Evolutionary conservation across 1,139 yeast species (phyloP), one percentile per base, ranked within the genome.

Genomic region (Magnusiomyces ingens): DNA sequence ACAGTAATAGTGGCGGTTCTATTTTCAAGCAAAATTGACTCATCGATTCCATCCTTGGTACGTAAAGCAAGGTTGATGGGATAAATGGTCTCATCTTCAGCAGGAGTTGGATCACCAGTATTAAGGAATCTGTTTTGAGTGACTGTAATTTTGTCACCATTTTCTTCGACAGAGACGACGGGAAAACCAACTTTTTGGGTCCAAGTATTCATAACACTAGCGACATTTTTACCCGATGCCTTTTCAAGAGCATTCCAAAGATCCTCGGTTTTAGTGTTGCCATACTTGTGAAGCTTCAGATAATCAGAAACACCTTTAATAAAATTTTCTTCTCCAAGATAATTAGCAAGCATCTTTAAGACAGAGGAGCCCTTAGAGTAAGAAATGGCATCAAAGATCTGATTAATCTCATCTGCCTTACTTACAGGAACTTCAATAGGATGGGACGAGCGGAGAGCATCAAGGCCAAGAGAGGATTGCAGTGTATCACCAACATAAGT

Each of bases 401-500:
- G 95, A 67, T 86, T 86, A 63, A 88, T 85, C 67, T 88, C 94
- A 60, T 84, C 84, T 18, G 94, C 93, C 62, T 82, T 80, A 64
- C 77, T 76, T 26, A 88, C 93, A 17, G 94, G 93, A 13, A 87
- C 95, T 67, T 87, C 91, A 57, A 88, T 84, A 18, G 95, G 95
- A 69, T 88, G 96, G 40, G 94, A 84, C 29, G 85, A 80, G 68
- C 95, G 80, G 60, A 87, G 76, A 2, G 87, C 79, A 67, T 88
- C 96, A 57, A 87, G 77, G 40, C 75, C 71, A 58, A 88, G 74
- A 17, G 95, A 93, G 56, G 75, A 75, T 70, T 86, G 93, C 61
- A 84, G 75, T 49, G 84, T 78, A 61, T 80, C 87, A 17, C 83
- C 75, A 32, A 85, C 87, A 62, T 83, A 85, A 40, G 78, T 75